Percentiles rank a stretch among this genome's conserved stretches.
phyloP scores from a whole-genome alignment of 495 filamentous ascomycete genomes.

The Friedmanniomyces simplex region DNA sequence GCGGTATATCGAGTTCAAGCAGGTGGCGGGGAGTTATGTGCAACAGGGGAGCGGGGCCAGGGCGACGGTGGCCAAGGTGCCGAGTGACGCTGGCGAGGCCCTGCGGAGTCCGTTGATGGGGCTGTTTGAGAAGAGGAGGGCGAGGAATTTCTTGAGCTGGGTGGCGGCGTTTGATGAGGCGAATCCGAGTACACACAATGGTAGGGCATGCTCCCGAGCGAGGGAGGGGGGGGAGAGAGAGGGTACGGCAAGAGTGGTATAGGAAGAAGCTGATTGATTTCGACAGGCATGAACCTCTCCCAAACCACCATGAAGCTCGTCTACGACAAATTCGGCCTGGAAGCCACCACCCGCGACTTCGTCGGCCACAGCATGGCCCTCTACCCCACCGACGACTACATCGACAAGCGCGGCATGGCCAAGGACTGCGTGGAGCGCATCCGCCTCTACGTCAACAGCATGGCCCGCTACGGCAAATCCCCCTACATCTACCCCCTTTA shows the following conservation, averaged over 20 bases:
- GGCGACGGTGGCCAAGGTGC: conserved; percentile 91
- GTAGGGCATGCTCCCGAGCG: conserved; percentile 36
- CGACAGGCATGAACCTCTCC: conserved; percentile 65
- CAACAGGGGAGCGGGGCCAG: conserved; percentile 72
- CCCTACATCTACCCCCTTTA: conserved; percentile 99
- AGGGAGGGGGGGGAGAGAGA: not conserved
- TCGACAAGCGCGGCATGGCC: conserved; percentile 59
- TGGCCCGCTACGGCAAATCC: conserved; percentile 95
- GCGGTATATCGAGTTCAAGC: conserved; percentile 94
- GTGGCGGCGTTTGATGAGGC: conserved; percentile 81
- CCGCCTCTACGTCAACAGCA: conserved; percentile 92
- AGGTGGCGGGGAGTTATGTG: conserved; percentile 95
- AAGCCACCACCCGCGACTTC: conserved; percentile 87
- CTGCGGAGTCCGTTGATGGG: conserved; percentile 91
- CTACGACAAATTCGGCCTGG: conserved; percentile 93
- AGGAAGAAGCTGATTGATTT: not conserved
- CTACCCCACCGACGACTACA: conserved; percentile 79
- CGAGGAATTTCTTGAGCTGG: conserved; percentile 96
- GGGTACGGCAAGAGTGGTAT: too few relatives aligned
- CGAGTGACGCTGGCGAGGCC: conserved; percentile 85
- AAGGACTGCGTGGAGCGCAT: conserved; percentile 86
- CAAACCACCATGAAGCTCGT: conserved; percentile 88
- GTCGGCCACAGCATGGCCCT: conserved; percentile 97
- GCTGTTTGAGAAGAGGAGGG: conserved; percentile 91
- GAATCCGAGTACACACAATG: conserved; percentile 77